phyloP scores from a whole-genome alignment of 164 flowering plant genomes.

The Piper betle region DNA sequence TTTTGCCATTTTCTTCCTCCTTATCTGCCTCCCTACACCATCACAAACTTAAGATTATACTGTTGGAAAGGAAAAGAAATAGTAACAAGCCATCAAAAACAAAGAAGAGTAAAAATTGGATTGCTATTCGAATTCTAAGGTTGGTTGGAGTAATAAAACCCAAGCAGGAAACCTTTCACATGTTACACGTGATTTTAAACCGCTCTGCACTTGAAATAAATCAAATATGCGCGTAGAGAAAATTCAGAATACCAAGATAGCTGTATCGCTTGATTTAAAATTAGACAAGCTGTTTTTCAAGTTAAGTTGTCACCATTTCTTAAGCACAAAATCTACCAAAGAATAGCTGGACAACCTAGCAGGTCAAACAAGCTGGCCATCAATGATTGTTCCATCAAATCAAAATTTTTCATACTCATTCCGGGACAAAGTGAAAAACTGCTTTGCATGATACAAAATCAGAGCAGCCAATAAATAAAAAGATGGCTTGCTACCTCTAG shows the following conservation, averaged over 20 bases:
- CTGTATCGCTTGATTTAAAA: not conserved
- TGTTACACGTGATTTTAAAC: not conserved
- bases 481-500: too few relatives aligned
- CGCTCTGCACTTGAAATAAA: not conserved
- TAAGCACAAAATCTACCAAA: too few relatives aligned
- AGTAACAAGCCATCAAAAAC: not conserved
- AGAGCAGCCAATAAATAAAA: too few relatives aligned
- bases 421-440: not conserved
- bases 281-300: not conserved
- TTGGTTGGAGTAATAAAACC: not conserved
- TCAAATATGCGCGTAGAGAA: not conserved
- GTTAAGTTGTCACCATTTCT: too few relatives aligned
- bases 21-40: conserved; percentile 37
- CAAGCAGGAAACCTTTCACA: not conserved
- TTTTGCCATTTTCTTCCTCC: conserved; percentile 37
- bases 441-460: too few relatives aligned
- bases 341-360: not conserved
- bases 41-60: not conserved
- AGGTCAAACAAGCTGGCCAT: not conserved
- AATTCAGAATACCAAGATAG: not conserved
- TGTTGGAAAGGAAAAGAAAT: not conserved
- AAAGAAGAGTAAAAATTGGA: not conserved
- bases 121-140: not conserved
- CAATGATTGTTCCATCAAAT: too few relatives aligned
- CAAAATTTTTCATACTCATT: not conserved